Evolutionary conservation across 768 basidiomycete species (phyloP).

Genomic region (Kwoniella europaea): DNA sequence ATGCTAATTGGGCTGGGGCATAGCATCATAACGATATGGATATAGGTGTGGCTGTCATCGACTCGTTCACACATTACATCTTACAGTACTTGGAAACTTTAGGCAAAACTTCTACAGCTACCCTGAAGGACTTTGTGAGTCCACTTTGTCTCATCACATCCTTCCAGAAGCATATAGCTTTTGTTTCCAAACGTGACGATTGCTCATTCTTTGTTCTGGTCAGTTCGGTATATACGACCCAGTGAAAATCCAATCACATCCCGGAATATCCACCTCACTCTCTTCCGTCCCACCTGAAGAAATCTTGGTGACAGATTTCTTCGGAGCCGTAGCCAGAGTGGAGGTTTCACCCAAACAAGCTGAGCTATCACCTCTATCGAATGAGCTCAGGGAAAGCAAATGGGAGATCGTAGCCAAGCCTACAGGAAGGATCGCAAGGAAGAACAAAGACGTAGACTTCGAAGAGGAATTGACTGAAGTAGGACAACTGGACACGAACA

Average conservation of each 20-base stretch:
- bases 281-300: slow-evolving; percentile 70
- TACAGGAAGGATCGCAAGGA: neutral
- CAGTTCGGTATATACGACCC: slow-evolving; percentile 83
- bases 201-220: neutral
- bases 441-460: neutral
- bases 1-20: neutral
- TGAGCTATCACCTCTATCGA: slow-evolving; percentile 11
- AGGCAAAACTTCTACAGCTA: slow-evolving; percentile 82
- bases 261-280: slow-evolving; percentile 86
- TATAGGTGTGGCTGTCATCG: slow-evolving; percentile 93
- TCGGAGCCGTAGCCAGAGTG: slow-evolving; percentile 83
- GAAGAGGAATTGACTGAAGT: neutral
- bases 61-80: slow-evolving; percentile 89
- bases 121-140: slow-evolving; percentile 80
- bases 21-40: slow-evolving; percentile 93
- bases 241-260: slow-evolving; percentile 75
- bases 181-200: neutral
- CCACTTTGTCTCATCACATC: neutral
- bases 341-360: slow-evolving; percentile 62
- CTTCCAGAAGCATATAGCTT: neutral
- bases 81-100: slow-evolving; percentile 89
- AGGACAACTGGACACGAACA: neutral
- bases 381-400: neutral
- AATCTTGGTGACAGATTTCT: slow-evolving; percentile 78
- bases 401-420: neutral